A percentile compares a stretch with the other conserved stretches of the same genome.
These are phyloP conservation scores for Nicotiana paniculata DNA, from an alignment of 257 asterid species.

Conservation along the genomic window DNA sequence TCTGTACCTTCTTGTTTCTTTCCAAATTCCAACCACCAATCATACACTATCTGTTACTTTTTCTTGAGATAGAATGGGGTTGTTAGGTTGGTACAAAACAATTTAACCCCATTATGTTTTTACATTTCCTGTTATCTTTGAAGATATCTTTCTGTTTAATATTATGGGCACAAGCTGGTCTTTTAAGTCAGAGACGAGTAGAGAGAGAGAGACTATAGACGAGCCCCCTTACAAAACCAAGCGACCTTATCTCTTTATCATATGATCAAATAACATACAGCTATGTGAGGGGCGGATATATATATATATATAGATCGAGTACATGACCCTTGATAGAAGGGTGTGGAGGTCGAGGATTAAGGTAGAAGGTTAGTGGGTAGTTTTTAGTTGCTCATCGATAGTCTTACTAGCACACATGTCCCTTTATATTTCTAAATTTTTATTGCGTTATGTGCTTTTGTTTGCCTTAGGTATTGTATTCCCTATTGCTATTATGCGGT, in stretches of 20 bases:
- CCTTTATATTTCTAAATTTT: too few species aligned
- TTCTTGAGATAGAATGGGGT: neutral
- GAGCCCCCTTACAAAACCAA: neutral
- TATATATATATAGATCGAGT: too few species aligned
- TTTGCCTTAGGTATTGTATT: too few species aligned
- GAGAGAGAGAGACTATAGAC: neutral
- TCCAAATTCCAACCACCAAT: conserved; percentile 36
- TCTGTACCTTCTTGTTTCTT: conserved; percentile 28
- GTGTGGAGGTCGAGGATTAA: too few species aligned
- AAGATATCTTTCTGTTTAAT: neutral
- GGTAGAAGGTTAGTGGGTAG: too few species aligned
- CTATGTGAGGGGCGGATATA: too few species aligned
- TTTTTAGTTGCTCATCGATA: too few species aligned
- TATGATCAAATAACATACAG: too few species aligned
- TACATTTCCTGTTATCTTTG: neutral
- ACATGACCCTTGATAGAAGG: too few species aligned
- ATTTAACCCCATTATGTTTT: neutral
- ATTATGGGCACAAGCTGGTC: neutral
- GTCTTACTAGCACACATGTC: too few species aligned
- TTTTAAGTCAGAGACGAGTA: neutral
- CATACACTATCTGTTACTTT: conserved; percentile 5
- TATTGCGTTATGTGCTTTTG: too few species aligned
- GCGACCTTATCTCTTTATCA: neutral
- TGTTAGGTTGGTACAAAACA: neutral
- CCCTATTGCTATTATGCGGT: too few species aligned